Conservation (phyloP, 2,329 filamentous ascomycete species). For the Thielaviopsis euricoi region DNA sequence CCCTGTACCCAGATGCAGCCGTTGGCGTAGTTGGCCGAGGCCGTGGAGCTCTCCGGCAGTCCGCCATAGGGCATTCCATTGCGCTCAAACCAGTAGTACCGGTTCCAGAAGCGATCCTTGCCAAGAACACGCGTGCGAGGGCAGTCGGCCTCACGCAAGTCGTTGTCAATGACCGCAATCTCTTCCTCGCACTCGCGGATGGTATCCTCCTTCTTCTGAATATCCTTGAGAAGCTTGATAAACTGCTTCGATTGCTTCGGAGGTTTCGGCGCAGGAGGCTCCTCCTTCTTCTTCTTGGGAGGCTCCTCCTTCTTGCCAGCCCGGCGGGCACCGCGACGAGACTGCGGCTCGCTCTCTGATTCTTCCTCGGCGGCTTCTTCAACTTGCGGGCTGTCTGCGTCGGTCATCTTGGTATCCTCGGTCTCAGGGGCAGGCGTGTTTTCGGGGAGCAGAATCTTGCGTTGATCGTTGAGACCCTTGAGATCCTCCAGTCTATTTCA, state of each 20-base stretch:
- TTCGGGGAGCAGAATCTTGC: slow-evolving; percentile 56
- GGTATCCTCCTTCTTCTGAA: slow-evolving; percentile 68
- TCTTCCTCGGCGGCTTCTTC: slow-evolving; percentile 34
- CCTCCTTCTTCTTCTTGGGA: slow-evolving; percentile 51
- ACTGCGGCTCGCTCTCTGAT: slow-evolving; percentile 50
- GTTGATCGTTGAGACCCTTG: slow-evolving; percentile 52
- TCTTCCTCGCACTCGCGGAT: slow-evolving; percentile 72
- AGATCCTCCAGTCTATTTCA: slow-evolving; percentile 49
- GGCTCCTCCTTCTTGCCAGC: slow-evolving; percentile 36
- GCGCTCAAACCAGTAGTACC: slow-evolving; percentile 98
- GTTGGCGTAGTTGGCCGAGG: slow-evolving; percentile 77
- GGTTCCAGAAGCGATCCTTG: slow-evolving; percentile 93
- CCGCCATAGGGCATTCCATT: slow-evolving; percentile 96
- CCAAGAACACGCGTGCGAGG: slow-evolving; percentile 78
- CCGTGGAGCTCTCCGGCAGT: slow-evolving; percentile 74
- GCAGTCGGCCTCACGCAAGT: slow-evolving; percentile 85
- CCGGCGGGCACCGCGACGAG: slow-evolving; percentile 15
- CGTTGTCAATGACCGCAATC: slow-evolving; percentile 74
- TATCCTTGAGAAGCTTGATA: slow-evolving; percentile 71
- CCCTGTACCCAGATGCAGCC: slow-evolving; percentile 94
- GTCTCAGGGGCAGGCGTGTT: slow-evolving; percentile 43
- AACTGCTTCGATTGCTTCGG: slow-evolving; percentile 78
- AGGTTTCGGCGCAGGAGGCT: slow-evolving; percentile 45
- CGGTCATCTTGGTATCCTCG: slow-evolving; percentile 44
- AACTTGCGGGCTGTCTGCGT: slow-evolving; percentile 41